Conservation (phyloP, 2,329 filamentous ascomycete species). For the Scedosporium minutisporum region DNA sequence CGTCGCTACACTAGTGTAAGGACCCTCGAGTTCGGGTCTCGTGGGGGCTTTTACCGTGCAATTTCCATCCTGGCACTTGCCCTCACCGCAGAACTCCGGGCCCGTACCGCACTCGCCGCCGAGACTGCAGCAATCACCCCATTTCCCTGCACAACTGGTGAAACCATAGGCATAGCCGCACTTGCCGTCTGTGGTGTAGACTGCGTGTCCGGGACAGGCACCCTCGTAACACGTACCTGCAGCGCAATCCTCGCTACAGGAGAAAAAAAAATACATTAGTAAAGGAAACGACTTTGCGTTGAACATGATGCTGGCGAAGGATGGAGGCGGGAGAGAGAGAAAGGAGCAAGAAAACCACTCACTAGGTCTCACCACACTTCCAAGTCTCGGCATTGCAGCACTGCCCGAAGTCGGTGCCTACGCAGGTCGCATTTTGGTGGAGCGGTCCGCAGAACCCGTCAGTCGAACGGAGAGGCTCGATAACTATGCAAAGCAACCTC, state of each 20-base stretch:
- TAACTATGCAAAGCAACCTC: conserved; percentile 10
- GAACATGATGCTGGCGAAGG: not conserved
- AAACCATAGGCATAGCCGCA: conserved; percentile 21
- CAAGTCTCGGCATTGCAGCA: conserved; percentile 24
- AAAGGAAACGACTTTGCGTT: not conserved
- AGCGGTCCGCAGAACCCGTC: conserved; percentile 21
- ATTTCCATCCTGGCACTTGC: conserved; percentile 13
- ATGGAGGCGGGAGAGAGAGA: no score
- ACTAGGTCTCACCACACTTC: conserved; percentile 19
- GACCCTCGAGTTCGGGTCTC: no score
- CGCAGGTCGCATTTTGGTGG: conserved; percentile 21
- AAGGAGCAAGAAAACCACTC: conserved; percentile 8
- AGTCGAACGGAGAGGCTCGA: conserved; percentile 15
- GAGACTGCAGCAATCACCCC: conserved; percentile 21
- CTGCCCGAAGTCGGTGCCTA: conserved; percentile 15
- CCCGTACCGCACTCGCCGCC: conserved; percentile 18
- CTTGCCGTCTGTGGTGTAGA: conserved; percentile 23
- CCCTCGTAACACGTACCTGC: conserved; percentile 23
- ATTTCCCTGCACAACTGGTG: conserved; percentile 20
- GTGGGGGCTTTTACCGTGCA: conserved; percentile 6
- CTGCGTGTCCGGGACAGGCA: conserved; percentile 17
- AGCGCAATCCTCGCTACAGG: conserved; percentile 19
- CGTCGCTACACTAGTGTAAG: no score
- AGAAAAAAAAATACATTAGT: not conserved
- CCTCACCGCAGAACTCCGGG: conserved; percentile 13